Evolutionary conservation across 129 eudicot genomes (phyloP).

Genomic region (Calendula officinalis): DNA sequence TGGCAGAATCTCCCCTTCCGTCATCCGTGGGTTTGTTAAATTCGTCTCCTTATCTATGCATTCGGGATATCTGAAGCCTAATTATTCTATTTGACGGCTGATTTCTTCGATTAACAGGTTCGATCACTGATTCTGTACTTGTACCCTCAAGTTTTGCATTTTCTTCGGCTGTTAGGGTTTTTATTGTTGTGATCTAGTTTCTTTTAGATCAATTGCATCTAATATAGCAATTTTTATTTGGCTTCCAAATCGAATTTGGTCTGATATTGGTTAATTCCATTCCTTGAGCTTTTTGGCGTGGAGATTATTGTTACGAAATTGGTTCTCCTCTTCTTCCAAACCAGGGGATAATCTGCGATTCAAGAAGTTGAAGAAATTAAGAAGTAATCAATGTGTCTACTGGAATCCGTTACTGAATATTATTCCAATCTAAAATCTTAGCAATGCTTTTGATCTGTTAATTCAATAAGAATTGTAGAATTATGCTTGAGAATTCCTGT

Average conservation of each 20-base stretch:
- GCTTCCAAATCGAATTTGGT: not conserved
- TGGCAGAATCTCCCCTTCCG: constrained; percentile 29
- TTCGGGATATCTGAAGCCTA: constrained; percentile 13
- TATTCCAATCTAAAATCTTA: not conserved
- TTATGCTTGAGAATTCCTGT: constrained; percentile 10
- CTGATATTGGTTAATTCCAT: not conserved
- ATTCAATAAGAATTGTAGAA: not conserved
- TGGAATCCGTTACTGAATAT: not conserved
- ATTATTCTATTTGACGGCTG: constrained; percentile 11
- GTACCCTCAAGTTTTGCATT: not conserved
- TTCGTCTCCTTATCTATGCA: constrained; percentile 9
- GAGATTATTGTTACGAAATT: not conserved
- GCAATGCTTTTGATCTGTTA: constrained; percentile 2
- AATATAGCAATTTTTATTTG: not conserved
- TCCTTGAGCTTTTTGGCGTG: not conserved
- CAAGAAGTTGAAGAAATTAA: constrained; percentile 15
- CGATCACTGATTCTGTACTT: not conserved
- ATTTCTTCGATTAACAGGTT: constrained; percentile 25
- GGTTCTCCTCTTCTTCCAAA: not conserved
- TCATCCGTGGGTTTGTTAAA: constrained; percentile 18
- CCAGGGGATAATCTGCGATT: constrained; percentile 2
- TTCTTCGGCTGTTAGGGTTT: constrained; percentile 17
- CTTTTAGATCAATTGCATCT: constrained; percentile 6
- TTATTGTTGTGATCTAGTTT: not conserved
- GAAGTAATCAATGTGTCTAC: not conserved